Percentiles rank a stretch among this genome's conserved stretches.
Conservation (phyloP, 2,329 filamentous ascomycete species). For the Knufia fluminis region DNA sequence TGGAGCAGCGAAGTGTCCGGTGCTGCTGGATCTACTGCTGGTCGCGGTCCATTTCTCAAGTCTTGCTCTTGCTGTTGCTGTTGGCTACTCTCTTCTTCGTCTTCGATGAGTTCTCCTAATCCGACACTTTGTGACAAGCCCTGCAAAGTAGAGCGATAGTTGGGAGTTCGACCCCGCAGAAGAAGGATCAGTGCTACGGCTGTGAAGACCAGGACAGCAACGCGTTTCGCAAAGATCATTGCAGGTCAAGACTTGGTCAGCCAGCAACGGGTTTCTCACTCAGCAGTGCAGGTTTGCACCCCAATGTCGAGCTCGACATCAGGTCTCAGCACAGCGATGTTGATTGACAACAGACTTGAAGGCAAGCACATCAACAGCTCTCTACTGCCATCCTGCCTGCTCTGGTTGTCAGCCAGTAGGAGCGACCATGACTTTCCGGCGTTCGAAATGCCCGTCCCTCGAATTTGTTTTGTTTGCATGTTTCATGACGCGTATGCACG, state of each 20-base stretch:
- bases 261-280: background rate
- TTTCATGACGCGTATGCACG: background rate
- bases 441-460: background rate
- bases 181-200: background rate
- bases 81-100: background rate
- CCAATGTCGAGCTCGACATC: background rate
- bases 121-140: constrained; percentile 4
- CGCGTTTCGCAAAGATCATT: constrained; percentile 9
- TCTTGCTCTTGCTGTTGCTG: background rate
- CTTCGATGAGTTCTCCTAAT: constrained; percentile 5
- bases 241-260: background rate
- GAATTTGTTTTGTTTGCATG: background rate
- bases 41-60: background rate
- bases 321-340: background rate
- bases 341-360: background rate
- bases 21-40: background rate
- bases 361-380: background rate
- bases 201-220: constrained; percentile 1
- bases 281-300: background rate
- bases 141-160: constrained; percentile 5
- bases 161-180: background rate
- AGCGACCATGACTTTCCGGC: too few species aligned
- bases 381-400: background rate
- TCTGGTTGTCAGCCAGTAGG: too few species aligned
- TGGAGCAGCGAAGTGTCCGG: background rate